Base-by-base conservation (phyloP, 2,329 filamentous ascomycete species). In the Fusarium goolgardi region DNA sequence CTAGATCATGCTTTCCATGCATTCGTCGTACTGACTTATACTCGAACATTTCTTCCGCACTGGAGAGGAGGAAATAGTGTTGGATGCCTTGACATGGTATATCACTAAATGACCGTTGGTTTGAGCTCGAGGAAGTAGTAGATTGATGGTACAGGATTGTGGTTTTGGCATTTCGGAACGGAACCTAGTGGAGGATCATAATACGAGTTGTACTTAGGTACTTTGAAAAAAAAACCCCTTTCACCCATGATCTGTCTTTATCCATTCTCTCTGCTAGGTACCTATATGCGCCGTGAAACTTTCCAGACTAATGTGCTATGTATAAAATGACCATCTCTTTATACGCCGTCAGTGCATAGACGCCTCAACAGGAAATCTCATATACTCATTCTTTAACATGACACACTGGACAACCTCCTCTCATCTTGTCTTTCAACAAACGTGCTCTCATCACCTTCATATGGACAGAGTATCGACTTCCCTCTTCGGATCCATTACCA, bases 391-490 rank as follows among this genome's bases (percentile, higher is more conserved):
- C 65, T 50, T 65, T 68, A 39, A 69, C 65, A 54, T 77, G 74
- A 72, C 88, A 91, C 20, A 90, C 81, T 0, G 88, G 87, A 78
- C 90, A 92, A 0, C 90, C 90, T 11, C 84, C 85, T 45, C 83
- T 81, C 35, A 95, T 84, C 63, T 88, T 88, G 72, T 94, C 91
- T 70, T 89, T 85, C 62, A 97, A 79, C 55, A 97, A 77, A 67
- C 93, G 86, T 39, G 94, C 94, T 75, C 93, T 92, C 67, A 92
- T 96, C 29, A 97, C 93, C 79, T 97, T 97, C 31, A 90, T 88
- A 0, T 93, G 92, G 9, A 98, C 89, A 54, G 91, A 92, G 58
- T 90, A 84, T 10, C 86, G 84, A 27, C 79, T 78, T 56, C 77
- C 78, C 18, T 81, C 77, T 13, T 83, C 80, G 40, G 80, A 78